Evolutionary conservation across 78 protist species (phyloP).

Genomic region (Cavenderia fasciculata): DNA sequence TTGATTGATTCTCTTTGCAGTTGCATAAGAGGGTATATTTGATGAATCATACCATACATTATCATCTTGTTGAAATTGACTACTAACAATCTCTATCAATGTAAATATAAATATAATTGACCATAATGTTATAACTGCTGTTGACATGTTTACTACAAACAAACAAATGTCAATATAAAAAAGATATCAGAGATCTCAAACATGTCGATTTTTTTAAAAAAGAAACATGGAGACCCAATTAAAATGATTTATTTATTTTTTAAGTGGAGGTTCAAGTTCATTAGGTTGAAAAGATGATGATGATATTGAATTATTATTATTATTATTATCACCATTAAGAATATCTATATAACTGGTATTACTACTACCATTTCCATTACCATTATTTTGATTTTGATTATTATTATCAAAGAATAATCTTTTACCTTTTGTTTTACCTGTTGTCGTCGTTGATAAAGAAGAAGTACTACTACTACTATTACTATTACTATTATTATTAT

Average conservation of each 20-base stretch:
- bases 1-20: too few relatives aligned
- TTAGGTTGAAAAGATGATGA: not conserved
- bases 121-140: too few relatives aligned
- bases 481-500: constrained; percentile 3
- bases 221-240: too few relatives aligned
- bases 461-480: not conserved
- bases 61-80: too few relatives aligned
- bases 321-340: not conserved
- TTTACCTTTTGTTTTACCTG: not conserved
- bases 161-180: too few relatives aligned
- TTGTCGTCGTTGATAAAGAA: not conserved
- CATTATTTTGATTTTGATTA: not conserved
- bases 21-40: too few relatives aligned
- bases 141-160: too few relatives aligned
- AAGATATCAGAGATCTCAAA: too few relatives aligned
- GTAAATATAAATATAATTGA: too few relatives aligned
- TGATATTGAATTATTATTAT: not conserved
- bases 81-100: too few relatives aligned
- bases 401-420: not conserved
- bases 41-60: too few relatives aligned
- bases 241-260: constrained; percentile 13
- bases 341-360: not conserved
- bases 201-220: too few relatives aligned
- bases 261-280: constrained; percentile 1
- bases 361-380: not conserved